Conservation (phyloP, 2,329 filamentous ascomycete genomes). For the Diaporthe caulivora region DNA sequence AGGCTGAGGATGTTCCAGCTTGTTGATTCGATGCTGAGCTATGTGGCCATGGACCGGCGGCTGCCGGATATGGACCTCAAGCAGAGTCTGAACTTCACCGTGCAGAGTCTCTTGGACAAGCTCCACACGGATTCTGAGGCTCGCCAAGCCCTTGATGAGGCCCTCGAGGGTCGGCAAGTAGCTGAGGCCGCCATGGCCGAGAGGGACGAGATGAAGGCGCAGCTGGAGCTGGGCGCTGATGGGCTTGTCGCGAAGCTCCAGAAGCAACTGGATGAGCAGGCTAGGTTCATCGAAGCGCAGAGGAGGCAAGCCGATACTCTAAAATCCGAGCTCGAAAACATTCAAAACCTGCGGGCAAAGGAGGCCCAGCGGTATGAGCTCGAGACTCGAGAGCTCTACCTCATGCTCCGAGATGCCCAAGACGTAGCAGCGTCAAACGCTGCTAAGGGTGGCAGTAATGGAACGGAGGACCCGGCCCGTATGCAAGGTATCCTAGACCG, state of each 20-base stretch:
- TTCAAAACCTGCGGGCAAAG: constrained; percentile 87
- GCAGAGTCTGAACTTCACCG: constrained; percentile 96
- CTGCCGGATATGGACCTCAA: constrained; percentile 98
- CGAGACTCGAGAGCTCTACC: constrained; percentile 94
- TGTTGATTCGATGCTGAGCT: constrained; percentile 98
- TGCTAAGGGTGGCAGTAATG: constrained; percentile 65
- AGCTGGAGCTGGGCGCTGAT: constrained; percentile 91
- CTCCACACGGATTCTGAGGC: constrained; percentile 97
- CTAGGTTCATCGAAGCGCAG: constrained; percentile 90
- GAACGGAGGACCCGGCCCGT: constrained; percentile 76
- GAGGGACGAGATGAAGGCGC: constrained; percentile 91
- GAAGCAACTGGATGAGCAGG: constrained; percentile 93
- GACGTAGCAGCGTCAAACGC: constrained; percentile 93
- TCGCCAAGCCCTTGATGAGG: constrained; percentile 90
- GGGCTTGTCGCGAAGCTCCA: constrained; percentile 93
- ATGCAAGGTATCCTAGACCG: constrained; percentile 96
- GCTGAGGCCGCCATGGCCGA: constrained; percentile 97
- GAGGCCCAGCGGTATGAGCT: constrained; percentile 95
- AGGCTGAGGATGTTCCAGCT: constrained; percentile 95
- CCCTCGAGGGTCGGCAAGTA: constrained; percentile 89
- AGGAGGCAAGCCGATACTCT: constrained; percentile 86
- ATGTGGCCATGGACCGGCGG: constrained; percentile 97
- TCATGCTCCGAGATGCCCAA: constrained; percentile 98
- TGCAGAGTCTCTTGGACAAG: constrained; percentile 94
- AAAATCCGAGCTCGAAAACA: constrained; percentile 88